Evolutionary conservation across 352 stramenopile genomes (phyloP).

Genomic region (Nothophytophthora sp.): DNA sequence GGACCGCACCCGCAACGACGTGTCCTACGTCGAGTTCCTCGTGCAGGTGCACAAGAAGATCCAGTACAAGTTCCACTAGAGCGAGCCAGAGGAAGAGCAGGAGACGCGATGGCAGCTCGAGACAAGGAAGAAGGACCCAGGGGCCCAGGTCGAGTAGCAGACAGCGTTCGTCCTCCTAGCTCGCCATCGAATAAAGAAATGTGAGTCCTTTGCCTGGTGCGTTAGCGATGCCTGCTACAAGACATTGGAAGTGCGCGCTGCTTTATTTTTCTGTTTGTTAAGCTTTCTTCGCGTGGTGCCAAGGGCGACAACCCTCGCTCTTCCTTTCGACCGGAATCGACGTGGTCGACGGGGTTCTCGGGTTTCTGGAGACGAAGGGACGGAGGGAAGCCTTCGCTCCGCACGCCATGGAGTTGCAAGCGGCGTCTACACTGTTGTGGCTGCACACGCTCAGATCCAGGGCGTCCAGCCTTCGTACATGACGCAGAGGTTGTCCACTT

Average conservation of each 20-base stretch:
- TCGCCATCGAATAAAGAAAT: constrained; percentile 27
- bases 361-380: no score
- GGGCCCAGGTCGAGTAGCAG: not conserved
- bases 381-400: no score
- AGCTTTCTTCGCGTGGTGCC: no score
- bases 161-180: constrained; percentile 10
- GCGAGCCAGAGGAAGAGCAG: constrained; percentile 11
- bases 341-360: no score
- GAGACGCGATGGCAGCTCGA: constrained; percentile 21
- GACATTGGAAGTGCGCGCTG: no score
- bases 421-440: not conserved
- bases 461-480: constrained; percentile 92
- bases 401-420: no score
- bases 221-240: no score
- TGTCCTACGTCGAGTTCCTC: constrained; percentile 91
- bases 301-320: no score
- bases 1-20: constrained; percentile 83
- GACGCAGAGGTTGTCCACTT: constrained; percentile 80
- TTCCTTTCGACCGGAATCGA: no score
- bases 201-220: no score
- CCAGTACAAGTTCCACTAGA: constrained; percentile 90
- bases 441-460: constrained; percentile 66
- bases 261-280: no score
- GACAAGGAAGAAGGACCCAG: constrained; percentile 16
- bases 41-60: constrained; percentile 92